phyloP scores from a whole-genome alignment of 345 rosid species.

The Trapa bicornis region DNA sequence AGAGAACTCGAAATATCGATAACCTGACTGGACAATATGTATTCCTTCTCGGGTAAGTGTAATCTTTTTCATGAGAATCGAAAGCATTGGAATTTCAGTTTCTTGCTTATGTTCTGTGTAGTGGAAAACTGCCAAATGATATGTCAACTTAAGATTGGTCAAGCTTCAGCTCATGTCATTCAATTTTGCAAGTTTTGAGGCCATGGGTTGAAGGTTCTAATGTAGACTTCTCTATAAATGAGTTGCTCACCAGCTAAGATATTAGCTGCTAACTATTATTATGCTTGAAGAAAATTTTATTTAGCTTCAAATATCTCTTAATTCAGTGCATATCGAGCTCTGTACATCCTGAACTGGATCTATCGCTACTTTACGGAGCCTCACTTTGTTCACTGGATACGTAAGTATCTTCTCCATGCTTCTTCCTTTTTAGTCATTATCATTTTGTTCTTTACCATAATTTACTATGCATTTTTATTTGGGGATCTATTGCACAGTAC shows the following conservation, averaged over 20 bases:
- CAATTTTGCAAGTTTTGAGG: background rate
- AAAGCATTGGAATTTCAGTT: background rate
- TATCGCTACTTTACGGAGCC: conserved; percentile 55
- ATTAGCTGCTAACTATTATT: background rate
- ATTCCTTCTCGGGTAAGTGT: conserved; percentile 63
- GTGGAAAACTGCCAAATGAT: background rate
- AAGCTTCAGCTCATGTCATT: background rate
- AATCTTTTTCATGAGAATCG: background rate
- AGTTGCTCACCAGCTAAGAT: background rate
- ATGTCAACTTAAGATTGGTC: background rate
- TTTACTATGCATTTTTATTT: background rate
- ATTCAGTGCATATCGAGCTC: conserved; percentile 51
- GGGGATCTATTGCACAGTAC: background rate
- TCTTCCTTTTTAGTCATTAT: background rate
- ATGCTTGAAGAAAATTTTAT: background rate
- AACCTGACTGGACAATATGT: conserved; percentile 72
- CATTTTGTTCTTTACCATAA: background rate
- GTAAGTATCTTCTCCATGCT: conserved; percentile 18
- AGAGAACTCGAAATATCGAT: conserved; percentile 70
- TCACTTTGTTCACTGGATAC: conserved; percentile 49
- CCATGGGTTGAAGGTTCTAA: background rate
- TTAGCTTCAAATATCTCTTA: background rate
- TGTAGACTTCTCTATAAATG: background rate
- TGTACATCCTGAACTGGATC: conserved; percentile 54
- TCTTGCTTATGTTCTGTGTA: background rate